These are phyloP conservation scores for Penicillium sumatraense DNA, from an alignment of 2,329 filamentous ascomycete species.

Conservation along the genomic window DNA sequence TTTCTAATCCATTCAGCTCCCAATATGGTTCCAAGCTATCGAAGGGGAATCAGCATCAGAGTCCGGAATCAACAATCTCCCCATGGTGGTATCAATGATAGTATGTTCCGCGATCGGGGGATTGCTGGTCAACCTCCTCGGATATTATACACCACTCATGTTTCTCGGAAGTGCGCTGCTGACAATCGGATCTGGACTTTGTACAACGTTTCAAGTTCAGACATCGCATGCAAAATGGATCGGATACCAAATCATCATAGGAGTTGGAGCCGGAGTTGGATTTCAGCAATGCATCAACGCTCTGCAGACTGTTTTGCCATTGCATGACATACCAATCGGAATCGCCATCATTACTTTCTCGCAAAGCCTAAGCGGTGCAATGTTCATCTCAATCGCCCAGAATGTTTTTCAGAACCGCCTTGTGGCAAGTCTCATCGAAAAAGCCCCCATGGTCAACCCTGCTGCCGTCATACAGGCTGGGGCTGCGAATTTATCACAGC, in stretches of 20 bases:
- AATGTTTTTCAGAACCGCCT: slow-evolving; percentile 45
- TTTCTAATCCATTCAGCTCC: slow-evolving; percentile 36
- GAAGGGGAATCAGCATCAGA: slow-evolving; percentile 37
- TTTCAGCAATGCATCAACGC: slow-evolving; percentile 42
- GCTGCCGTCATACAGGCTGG: slow-evolving; percentile 37
- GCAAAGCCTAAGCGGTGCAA: slow-evolving; percentile 42
- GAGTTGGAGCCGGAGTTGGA: slow-evolving; percentile 41
- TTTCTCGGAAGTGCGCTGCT: slow-evolving; percentile 34
- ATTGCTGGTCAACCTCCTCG: slow-evolving; percentile 33
- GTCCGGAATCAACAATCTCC: slow-evolving; percentile 44
- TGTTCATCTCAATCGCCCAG: slow-evolving; percentile 44
- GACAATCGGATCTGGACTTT: slow-evolving; percentile 39
- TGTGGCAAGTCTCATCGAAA: slow-evolving; percentile 26
- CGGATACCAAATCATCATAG: slow-evolving; percentile 43
- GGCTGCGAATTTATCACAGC: slow-evolving; percentile 39
- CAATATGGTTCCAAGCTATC: slow-evolving; percentile 50
- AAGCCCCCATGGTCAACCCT: slow-evolving; percentile 33
- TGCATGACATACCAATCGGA: slow-evolving; percentile 40
- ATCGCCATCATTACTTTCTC: slow-evolving; percentile 42
- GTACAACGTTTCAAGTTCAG: slow-evolving; percentile 39
- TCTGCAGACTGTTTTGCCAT: slow-evolving; percentile 38
- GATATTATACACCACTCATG: slow-evolving; percentile 49
- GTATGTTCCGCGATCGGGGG: slow-evolving; percentile 39
- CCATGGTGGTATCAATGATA: slow-evolving; percentile 39
- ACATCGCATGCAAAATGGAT: slow-evolving; percentile 39